Percentiles rank a stretch among this genome's conserved stretches.
Evolutionary conservation across 1,284 basidiomycete genomes (phyloP).

Genomic region (Singerocomus rubriflavus): DNA sequence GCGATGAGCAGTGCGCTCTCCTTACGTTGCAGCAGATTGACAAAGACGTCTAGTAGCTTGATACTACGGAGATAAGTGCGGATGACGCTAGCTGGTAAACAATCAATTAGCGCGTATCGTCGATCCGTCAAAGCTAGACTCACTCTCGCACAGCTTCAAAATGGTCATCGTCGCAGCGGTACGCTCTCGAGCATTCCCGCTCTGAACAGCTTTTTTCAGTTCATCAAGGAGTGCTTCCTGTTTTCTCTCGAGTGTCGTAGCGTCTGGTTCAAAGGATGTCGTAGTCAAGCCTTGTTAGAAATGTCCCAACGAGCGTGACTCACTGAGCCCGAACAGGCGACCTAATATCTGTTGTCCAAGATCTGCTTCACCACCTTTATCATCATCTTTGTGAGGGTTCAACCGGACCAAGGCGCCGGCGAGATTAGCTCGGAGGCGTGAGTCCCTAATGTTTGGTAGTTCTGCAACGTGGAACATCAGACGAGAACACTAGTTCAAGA

Average conservation of each 20-base stretch:
- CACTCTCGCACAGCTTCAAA: conserved; percentile 16
- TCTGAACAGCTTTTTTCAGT: conserved; percentile 5
- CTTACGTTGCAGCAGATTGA: conserved; percentile 12
- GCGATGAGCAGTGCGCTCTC: conserved; percentile 13
- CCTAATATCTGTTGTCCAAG: conserved; percentile 6
- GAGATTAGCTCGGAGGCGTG: conserved; percentile 17
- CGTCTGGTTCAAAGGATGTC: conserved; percentile 7
- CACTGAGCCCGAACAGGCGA: conserved; percentile 23
- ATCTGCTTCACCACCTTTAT: background rate
- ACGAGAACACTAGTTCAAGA: background rate
- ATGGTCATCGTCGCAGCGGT: conserved; percentile 23
- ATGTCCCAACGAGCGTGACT: background rate
- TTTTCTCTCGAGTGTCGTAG: background rate
- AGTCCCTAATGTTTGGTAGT: conserved; percentile 1
- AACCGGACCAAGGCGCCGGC: conserved; percentile 14
- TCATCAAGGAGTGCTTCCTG: conserved; percentile 13
- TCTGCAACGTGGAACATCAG: conserved; percentile 1
- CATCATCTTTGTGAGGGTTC: background rate
- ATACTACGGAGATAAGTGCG: conserved; percentile 3
- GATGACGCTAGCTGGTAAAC: conserved; percentile 4
- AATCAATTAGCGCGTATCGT: background rate
- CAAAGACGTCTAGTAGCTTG: conserved; percentile 1
- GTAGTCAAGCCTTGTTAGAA: background rate
- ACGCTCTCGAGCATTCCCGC: conserved; percentile 12
- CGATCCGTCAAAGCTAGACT: background rate